Evolutionary conservation across 805 yeast species (phyloP), one percentile per base, ranked within the genome.

Genomic region (Kodamaea hsintzibuensis): DNA sequence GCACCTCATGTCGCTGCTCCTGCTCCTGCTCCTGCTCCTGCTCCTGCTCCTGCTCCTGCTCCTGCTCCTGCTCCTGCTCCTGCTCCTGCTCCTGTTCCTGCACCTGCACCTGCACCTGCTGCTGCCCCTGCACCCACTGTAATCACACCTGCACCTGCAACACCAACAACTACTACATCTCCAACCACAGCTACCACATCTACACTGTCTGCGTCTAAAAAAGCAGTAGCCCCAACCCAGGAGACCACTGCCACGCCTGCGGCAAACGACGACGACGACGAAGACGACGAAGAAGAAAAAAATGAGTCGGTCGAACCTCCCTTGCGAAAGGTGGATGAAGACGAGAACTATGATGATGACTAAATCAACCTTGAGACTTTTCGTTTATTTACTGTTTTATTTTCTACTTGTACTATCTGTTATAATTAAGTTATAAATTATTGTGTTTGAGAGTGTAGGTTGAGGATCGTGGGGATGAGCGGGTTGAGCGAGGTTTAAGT

Each of bases 331-430:
- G 76, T 76, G 25, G 78, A 76, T 42, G 80, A 76, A 58, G 80
- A 76, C 55, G 80, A 76, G 59, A 68, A 76, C 58, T 76, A 76
- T 60, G 80, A 76, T 55, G 80, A 76, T 50, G 78, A 76, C 50
- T 68, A 60, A 58, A 49, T 38, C 27, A 43, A 39, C 44, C 46
- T 39, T 2, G 25, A 47, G 44, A 40, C 19, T 33, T 46, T 42
- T 47, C 46, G 38, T 30, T 35, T 43, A 17, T 49, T 40, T 50
- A 19, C 44, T 43, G 50, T 45, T 35, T 45, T 53, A 27, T 51
- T 47, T 37, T 52, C 55, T 47, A 35, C 53, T 42, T 50, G 53
- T 50, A 50, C 47, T 50, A 50, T 50, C 40, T 51, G 25, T 40
- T 40, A 40, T 40, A 40, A 40, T 40, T 14, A 40, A 17, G 51